A percentile compares a stretch with the other conserved stretches of the same genome.
Evolutionary conservation across 2,329 filamentous ascomycete species (phyloP).

Genomic region (Aspergillus flavus): DNA sequence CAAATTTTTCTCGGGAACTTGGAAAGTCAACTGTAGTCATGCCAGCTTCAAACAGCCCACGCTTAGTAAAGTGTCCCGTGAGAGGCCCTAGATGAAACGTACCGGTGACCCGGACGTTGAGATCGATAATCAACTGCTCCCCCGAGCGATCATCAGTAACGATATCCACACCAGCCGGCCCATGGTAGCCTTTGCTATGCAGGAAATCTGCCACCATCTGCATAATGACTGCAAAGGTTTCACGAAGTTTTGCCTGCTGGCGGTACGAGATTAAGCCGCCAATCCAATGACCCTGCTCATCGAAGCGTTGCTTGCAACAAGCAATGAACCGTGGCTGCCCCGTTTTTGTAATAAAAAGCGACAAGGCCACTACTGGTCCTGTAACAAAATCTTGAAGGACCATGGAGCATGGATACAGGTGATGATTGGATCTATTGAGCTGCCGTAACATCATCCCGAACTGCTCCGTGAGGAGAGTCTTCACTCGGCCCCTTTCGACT

Average conservation of each 20-base stretch:
- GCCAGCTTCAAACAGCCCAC: background rate
- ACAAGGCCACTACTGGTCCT: background rate
- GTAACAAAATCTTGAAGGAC: constrained; percentile 7
- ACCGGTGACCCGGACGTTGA: constrained; percentile 12
- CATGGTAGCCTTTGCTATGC: constrained; percentile 10
- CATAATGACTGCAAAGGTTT: background rate
- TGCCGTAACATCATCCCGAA: background rate
- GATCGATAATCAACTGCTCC: constrained; percentile 2
- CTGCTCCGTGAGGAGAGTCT: background rate
- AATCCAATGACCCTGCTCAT: background rate
- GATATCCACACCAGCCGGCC: constrained; percentile 9
- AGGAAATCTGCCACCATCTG: background rate
- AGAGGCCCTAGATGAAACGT: constrained; percentile 7
- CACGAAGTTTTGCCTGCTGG: background rate
- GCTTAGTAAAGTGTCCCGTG: background rate
- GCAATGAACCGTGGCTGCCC: background rate
- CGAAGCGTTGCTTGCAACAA: background rate
- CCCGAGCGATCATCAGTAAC: background rate
- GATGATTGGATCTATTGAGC: background rate
- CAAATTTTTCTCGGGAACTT: background rate
- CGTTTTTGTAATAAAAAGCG: constrained; percentile 4
- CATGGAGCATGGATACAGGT: constrained; percentile 2
- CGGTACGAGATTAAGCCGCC: constrained; percentile 5
- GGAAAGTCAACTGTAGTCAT: background rate
- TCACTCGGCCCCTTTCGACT: background rate